These are phyloP conservation scores for Lentinus brumalis DNA, from an alignment of 768 basidiomycete species.

Conservation along the genomic window DNA sequence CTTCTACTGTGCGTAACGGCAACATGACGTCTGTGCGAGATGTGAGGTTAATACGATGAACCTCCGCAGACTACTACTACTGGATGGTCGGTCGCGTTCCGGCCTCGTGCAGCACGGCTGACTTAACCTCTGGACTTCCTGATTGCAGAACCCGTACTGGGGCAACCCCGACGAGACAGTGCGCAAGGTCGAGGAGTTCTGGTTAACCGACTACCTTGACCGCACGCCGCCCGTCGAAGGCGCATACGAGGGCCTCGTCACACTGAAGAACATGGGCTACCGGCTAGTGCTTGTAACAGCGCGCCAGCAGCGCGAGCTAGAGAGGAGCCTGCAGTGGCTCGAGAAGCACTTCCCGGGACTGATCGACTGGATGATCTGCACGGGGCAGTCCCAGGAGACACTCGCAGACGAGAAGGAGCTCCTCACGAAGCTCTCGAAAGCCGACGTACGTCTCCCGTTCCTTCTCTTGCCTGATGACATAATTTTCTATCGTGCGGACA, in stretches of 20 bases:
- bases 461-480: not conserved
- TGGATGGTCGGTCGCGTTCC: slow-evolving; percentile 55
- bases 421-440: slow-evolving; percentile 64
- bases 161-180: slow-evolving; percentile 60
- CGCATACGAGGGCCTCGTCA: slow-evolving; percentile 57
- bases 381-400: slow-evolving; percentile 66
- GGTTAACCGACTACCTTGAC: slow-evolving; percentile 50
- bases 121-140: not conserved
- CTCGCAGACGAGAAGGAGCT: slow-evolving; percentile 47
- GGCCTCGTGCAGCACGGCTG: not conserved
- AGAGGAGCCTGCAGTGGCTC: slow-evolving; percentile 68
- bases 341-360: slow-evolving; percentile 63
- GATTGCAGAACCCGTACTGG: slow-evolving; percentile 55
- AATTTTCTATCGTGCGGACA: not conserved
- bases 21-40: not conserved
- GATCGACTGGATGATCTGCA: slow-evolving; percentile 68
- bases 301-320: slow-evolving; percentile 54
- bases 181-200: slow-evolving; percentile 60
- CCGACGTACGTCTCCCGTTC: slow-evolving; percentile 49
- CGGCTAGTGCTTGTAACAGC: slow-evolving; percentile 77
- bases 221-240: slow-evolving; percentile 57
- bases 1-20: slow-evolving; percentile 57
- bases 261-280: slow-evolving; percentile 64
- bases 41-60: not conserved
- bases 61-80: slow-evolving; percentile 62